Base-by-base conservation (phyloP, 176 grass and related monocot species). In the Oryza meyeriana region DNA sequence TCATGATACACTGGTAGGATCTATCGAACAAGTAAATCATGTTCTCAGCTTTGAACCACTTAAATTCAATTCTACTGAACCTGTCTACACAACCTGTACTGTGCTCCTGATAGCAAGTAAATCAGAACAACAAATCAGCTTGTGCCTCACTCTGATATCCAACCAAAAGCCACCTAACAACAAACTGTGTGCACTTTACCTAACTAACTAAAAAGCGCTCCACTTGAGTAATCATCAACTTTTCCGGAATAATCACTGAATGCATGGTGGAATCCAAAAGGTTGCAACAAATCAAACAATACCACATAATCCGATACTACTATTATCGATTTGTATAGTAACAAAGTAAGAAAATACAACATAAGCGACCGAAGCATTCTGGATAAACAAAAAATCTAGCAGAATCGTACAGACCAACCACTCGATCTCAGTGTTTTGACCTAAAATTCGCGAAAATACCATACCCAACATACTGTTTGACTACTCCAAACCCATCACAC, bases 61-160 rank as follows among this genome's bases (percentile, higher is more conserved):
- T 27, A 27, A 45, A 66, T 71, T 57, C 41, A 71, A 64, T 64
- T 22, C 0, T 22, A 42, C 22, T 28, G 6, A 44, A 68, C 32
- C 25, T 68, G 28, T 27, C 44, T 48, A 61, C 35, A 68, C 14
- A 63, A 59, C 61, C 33, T 83, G 47, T 63, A 31, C 27, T 84
- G 27, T 55, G 22, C 24, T 74, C 66, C 41, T 64, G 64, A 70
- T 63, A 76, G 67, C 27, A 72, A 7, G 0, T 59, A 85, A 78
- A 45, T 0, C 12, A 27, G 35, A 77, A 44, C 44, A 73, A n/a
- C 44, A 66, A 78, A 61, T 59, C 76, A 82, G 36, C 83, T 86
- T 85, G 39, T 30, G 45, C 66, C 79, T 86, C 74, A 86, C 84
- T 73, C 88, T 22, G 61, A 66, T 25, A 86, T 74, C 35, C 83